These are phyloP conservation scores for Hortiboletus flavorubellus DNA, from an alignment of 768 basidiomycete genomes.

Conservation along the genomic window DNA sequence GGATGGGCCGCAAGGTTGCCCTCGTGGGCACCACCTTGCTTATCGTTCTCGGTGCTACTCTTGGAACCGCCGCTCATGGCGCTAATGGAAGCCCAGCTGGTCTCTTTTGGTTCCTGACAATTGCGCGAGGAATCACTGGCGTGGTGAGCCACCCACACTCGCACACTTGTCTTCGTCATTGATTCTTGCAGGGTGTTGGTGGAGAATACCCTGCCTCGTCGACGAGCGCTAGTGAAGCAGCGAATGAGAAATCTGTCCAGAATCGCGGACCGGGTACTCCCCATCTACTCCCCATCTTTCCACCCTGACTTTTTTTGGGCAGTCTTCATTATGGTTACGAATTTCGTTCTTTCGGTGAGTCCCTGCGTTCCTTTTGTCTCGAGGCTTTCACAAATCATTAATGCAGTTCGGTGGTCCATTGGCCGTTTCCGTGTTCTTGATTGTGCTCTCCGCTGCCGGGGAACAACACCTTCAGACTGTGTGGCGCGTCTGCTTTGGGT, in stretches of 20 bases:
- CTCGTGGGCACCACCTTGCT: slow-evolving; percentile 64
- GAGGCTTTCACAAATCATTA: background rate
- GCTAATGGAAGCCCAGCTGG: slow-evolving; percentile 51
- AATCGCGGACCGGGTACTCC: slow-evolving; percentile 54
- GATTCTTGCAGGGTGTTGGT: slow-evolving; percentile 53
- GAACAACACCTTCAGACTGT: slow-evolving; percentile 58
- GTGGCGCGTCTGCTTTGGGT: slow-evolving; percentile 65
- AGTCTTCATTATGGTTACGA: slow-evolving; percentile 77
- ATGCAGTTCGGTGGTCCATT: slow-evolving; percentile 62
- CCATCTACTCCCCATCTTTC: slow-evolving; percentile 3
- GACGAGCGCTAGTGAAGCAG: slow-evolving; percentile 65
- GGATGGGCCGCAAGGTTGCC: slow-evolving; percentile 72
- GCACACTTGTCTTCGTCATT: background rate
- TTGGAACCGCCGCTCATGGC: slow-evolving; percentile 68
- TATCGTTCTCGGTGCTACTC: slow-evolving; percentile 66
- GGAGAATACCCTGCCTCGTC: slow-evolving; percentile 78
- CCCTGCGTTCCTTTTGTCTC: background rate
- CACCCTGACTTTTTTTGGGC: background rate
- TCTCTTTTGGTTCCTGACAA: slow-evolving; percentile 72
- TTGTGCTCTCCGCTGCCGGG: slow-evolving; percentile 65
- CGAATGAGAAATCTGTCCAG: slow-evolving; percentile 63
- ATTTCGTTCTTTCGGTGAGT: slow-evolving; percentile 61
- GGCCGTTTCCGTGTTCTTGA: slow-evolving; percentile 62
- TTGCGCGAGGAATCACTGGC: slow-evolving; percentile 69
- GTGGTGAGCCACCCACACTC: slow-evolving; percentile 39